Conservation (phyloP, 2,329 filamentous ascomycete genomes). For the Balansia obtecta region DNA sequence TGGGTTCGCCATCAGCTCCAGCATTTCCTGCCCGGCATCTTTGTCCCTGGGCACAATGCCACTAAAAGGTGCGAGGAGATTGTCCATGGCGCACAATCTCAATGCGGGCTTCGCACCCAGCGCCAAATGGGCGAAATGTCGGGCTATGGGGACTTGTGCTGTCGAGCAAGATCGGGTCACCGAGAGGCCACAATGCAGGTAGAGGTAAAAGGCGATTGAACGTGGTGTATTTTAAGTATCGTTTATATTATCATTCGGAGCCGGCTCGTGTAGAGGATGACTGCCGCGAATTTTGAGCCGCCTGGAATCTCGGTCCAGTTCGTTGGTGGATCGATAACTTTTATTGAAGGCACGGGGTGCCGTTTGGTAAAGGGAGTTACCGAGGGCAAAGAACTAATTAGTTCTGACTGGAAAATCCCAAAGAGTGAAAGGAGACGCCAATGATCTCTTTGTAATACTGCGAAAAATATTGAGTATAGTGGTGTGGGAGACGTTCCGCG, state of each 20-base stretch:
- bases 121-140: neutral
- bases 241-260: neutral
- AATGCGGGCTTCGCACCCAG: neutral
- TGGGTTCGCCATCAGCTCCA: slow-evolving; percentile 37
- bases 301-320: neutral
- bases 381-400: neutral
- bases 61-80: neutral
- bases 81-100: neutral
- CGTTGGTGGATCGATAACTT: neutral
- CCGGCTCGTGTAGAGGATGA: neutral
- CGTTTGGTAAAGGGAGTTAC: neutral
- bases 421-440: neutral
- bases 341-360: neutral
- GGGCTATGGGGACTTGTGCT: neutral
- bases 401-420: neutral
- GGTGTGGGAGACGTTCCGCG: neutral
- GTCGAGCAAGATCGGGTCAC: neutral
- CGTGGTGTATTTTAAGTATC: neutral
- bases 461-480: neutral
- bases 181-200: neutral
- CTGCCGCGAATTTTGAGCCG: neutral
- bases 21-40: slow-evolving; percentile 29
- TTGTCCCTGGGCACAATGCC: slow-evolving; percentile 2
- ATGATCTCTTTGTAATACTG: neutral
- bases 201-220: neutral